Percentiles rank a stretch among this genome's conserved stretches.
Conservation (phyloP, 176 grass and related monocot genomes). For the Musa troglodytarum region DNA sequence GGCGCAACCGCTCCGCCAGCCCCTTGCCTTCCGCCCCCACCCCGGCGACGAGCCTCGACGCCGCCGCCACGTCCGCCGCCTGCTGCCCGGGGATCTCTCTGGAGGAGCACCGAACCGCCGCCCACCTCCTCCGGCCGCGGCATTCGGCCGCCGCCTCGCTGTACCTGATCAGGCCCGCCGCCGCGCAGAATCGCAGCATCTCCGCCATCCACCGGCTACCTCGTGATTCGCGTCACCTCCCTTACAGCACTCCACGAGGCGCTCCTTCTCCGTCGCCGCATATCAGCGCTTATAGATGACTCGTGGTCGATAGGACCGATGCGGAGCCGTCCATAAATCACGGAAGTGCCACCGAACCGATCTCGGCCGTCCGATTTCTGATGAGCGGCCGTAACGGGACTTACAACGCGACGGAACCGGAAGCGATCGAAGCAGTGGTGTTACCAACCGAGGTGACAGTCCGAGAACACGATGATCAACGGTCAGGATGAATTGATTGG, state of each 20-base stretch:
- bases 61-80: conserved; percentile 1
- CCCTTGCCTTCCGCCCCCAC: conserved; percentile 13
- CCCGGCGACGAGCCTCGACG: background rate
- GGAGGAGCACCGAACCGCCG: background rate
- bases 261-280: background rate
- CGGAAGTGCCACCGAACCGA: no score
- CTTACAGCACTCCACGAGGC: background rate
- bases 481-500: no score
- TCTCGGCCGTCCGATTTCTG: background rate
- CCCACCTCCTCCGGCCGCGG: background rate
- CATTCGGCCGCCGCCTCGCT: background rate
- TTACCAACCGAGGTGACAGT: no score
- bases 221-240: background rate
- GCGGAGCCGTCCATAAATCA: background rate
- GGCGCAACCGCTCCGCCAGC: conserved; percentile 58
- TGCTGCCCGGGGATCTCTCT: background rate
- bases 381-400: background rate
- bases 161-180: background rate
- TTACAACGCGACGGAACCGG: no score
- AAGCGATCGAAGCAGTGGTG: no score
- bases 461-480: no score
- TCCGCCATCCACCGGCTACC: background rate
- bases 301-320: background rate
- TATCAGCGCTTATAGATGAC: background rate
- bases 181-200: background rate